phyloP scores from a whole-genome alignment of 1,284 basidiomycete species.

The Cutaneotrichosporon dermatis region DNA sequence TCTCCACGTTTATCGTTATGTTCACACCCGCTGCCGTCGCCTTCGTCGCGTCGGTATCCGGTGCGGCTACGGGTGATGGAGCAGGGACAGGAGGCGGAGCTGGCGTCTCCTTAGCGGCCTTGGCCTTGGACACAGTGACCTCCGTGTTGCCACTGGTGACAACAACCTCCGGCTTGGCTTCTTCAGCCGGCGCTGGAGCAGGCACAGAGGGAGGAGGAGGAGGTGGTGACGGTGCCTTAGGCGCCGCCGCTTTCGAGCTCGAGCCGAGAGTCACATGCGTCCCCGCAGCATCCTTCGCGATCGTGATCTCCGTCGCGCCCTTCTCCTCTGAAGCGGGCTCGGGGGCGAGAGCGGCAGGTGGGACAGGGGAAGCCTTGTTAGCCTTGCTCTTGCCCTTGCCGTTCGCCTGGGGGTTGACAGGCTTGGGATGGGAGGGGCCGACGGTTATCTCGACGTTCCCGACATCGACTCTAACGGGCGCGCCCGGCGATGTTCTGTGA shows the following conservation, averaged over 20 bases:
- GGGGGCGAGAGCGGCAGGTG: neutral
- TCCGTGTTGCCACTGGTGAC: no score
- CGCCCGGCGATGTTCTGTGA: neutral
- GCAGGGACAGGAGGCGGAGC: no score
- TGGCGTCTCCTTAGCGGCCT: neutral
- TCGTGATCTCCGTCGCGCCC: no score
- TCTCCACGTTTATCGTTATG: neutral
- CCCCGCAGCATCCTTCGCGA: no score
- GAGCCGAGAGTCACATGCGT: no score
- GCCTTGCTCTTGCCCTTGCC: neutral
- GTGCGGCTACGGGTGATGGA: no score
- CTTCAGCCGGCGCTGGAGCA: no score
- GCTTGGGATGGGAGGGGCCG: neutral
- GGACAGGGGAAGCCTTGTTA: neutral
- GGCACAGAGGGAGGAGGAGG: no score
- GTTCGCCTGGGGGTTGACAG: neutral
- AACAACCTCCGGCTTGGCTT: no score
- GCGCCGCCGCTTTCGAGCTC: no score
- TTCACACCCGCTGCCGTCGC: neutral
- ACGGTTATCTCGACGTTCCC: slow-evolving; percentile 3
- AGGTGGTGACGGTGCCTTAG: no score
- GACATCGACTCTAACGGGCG: slow-evolving; percentile 3
- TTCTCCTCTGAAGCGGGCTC: no score
- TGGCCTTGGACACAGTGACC: neutral
- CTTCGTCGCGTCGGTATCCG: neutral